Evolutionary conservation across 192 early-diverging fungal genomes (phyloP), one percentile per base, ranked within the genome.

Genomic region (Phlyctochytrium arcticum): DNA sequence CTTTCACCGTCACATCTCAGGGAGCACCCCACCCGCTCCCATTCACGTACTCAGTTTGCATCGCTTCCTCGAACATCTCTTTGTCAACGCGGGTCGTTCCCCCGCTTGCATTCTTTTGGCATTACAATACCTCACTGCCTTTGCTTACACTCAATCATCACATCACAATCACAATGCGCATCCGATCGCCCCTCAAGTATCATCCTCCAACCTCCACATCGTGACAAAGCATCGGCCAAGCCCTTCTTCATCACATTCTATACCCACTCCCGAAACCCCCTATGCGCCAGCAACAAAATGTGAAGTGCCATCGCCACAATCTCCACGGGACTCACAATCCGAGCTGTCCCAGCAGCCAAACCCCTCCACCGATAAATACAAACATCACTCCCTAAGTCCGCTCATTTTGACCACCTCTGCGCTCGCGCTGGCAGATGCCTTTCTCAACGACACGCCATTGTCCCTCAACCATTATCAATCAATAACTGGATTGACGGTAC

Each of bases 121-220:
- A 5, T 35, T 63, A 4, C 46, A 63, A 34, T 63, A 63, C 61
- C 61, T 63, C 33, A 35, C 61, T 6, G 61, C 31, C 4, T 50
- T n/a, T 31, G 48, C 50, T 9, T 48, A 63, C 48, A 3, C 61
- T 21, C 36, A 60, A 12, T 24, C 50, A 53, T 12, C 12, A 53
- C 50, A 53, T 32, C 17, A 12, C 1, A 35, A 15, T 2, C 8
- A 31, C 30, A 23, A 32, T 29, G 49, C 27, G 34, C n/a, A n/a
- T n/a, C n/a, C n/a, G n/a, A n/a, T n/a, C n/a, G n/a, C n/a, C n/a
- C n/a, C n/a, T n/a, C n/a, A n/a, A n/a, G n/a, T n/a, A n/a, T n/a
- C n/a, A n/a, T n/a, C n/a, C n/a, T n/a, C n/a, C n/a, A n/a, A n/a
- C n/a, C n/a, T n/a, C n/a, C n/a, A n/a, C n/a, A n/a, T n/a, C n/a